These are phyloP conservation scores for Kazachstania psychrophila DNA, from an alignment of 805 yeast genomes.

Conservation along the genomic window DNA sequence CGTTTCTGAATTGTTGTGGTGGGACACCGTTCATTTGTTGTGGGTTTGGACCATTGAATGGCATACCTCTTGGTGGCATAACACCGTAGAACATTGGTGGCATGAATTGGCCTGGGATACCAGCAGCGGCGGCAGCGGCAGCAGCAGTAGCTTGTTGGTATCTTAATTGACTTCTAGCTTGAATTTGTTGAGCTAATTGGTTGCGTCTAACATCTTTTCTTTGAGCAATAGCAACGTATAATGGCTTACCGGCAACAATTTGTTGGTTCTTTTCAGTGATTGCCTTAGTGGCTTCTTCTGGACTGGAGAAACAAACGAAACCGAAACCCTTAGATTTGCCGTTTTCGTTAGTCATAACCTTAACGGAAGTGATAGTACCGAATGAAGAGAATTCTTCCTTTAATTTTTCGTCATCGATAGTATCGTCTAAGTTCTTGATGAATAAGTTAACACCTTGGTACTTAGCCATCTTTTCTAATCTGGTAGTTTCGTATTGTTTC, in stretches of 20 bases:
- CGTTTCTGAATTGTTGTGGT: slow-evolving; percentile 61
- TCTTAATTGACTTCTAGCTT: slow-evolving; percentile 97
- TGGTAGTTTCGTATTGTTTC: slow-evolving; percentile 85
- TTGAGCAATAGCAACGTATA: slow-evolving; percentile 98
- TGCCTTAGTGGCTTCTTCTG: slow-evolving; percentile 99
- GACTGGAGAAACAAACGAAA: slow-evolving; percentile 93
- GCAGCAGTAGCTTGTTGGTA: slow-evolving; percentile 88
- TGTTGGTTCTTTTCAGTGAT: slow-evolving; percentile 97
- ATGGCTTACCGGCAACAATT: slow-evolving; percentile 89
- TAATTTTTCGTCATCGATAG: slow-evolving; percentile 83
- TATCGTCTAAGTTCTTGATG: slow-evolving; percentile 91
- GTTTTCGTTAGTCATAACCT: slow-evolving; percentile 88
- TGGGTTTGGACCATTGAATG: slow-evolving; percentile 73
- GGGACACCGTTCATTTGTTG: slow-evolving; percentile 68
- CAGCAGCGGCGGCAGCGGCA: slow-evolving; percentile 32
- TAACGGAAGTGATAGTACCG: slow-evolving; percentile 92
- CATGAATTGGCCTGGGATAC: slow-evolving; percentile 34
- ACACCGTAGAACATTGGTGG: slow-evolving; percentile 35
- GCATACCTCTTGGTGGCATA: slow-evolving; percentile 78
- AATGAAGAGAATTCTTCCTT: slow-evolving; percentile 86
- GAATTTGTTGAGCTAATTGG: slow-evolving; percentile 95
- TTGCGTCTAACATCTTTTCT: slow-evolving; percentile 95
- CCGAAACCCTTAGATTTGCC: slow-evolving; percentile 98
- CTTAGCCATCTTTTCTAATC: slow-evolving; percentile 84
- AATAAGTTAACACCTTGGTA: slow-evolving; percentile 97